Conservation (phyloP, 2,329 filamentous ascomycete species). For the Neoarthrinium moseri region DNA sequence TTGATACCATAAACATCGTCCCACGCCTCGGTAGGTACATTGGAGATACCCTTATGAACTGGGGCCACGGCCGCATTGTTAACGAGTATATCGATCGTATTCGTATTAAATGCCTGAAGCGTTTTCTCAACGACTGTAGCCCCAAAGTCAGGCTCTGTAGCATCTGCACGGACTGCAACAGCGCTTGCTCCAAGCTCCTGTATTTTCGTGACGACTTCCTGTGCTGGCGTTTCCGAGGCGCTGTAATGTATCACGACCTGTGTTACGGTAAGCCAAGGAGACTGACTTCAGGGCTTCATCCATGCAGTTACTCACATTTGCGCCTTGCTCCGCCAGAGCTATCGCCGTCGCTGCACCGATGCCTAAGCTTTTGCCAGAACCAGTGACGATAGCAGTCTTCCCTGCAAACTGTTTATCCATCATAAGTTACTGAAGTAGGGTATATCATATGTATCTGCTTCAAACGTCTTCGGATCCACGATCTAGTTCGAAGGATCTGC, state of each 20-base stretch:
- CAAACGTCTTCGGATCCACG: too few relatives aligned
- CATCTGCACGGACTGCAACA: constrained; percentile 29
- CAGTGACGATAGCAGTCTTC: neutral
- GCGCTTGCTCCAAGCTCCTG: constrained; percentile 24
- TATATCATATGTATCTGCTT: too few relatives aligned
- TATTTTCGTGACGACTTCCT: neutral
- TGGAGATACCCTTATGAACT: constrained; percentile 18
- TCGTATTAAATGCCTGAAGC: constrained; percentile 27
- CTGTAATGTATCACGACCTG: neutral
- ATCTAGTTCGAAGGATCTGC: too few relatives aligned
- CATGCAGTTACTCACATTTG: neutral
- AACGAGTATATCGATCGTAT: constrained; percentile 40
- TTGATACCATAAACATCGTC: constrained; percentile 30
- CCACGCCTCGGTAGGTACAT: constrained; percentile 23
- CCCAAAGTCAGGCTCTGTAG: constrained; percentile 27
- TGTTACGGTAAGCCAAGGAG: too few relatives aligned
- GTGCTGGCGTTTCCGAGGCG: neutral
- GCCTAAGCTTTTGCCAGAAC: neutral
- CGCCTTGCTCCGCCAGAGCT: neutral
- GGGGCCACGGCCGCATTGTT: constrained; percentile 34
- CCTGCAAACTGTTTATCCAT: too few relatives aligned
- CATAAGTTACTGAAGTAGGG: too few relatives aligned
- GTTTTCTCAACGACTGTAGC: constrained; percentile 31
- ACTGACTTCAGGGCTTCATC: too few relatives aligned
- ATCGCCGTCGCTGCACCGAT: neutral